These are phyloP conservation scores for Ascochyta fabae DNA, from an alignment of 2,329 filamentous ascomycete species.

Conservation along the genomic window DNA sequence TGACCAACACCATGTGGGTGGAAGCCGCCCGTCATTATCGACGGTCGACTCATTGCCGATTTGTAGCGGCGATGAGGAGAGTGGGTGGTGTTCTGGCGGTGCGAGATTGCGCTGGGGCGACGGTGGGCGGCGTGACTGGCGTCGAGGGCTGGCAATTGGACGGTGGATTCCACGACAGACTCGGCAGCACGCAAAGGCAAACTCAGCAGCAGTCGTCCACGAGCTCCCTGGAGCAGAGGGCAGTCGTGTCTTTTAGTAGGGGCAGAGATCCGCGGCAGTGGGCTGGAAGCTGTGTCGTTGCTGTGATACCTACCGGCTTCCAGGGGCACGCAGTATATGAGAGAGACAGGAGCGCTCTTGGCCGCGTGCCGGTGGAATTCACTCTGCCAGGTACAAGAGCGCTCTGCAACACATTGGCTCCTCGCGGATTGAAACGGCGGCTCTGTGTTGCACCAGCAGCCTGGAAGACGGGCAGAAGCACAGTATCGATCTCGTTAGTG, in stretches of 20 bases:
- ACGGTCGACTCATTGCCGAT: slow-evolving; percentile 39
- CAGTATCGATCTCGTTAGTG: slow-evolving; percentile 46
- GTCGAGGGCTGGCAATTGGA: slow-evolving; percentile 36
- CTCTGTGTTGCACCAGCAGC: slow-evolving; percentile 46
- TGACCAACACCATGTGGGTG: slow-evolving; percentile 24
- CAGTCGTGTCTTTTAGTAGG: slow-evolving; percentile 48
- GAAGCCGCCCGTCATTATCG: slow-evolving; percentile 38
- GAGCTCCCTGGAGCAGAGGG: slow-evolving; percentile 42
- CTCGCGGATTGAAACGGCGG: slow-evolving; percentile 48
- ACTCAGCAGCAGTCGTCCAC: slow-evolving; percentile 37
- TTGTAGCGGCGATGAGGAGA: slow-evolving; percentile 5
- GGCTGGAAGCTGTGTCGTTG: slow-evolving; percentile 48
- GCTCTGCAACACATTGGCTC: slow-evolving; percentile 46
- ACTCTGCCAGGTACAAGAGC: slow-evolving; percentile 49
- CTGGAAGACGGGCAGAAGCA: slow-evolving; percentile 34
- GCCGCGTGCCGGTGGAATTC: slow-evolving; percentile 42
- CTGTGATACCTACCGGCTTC: slow-evolving; percentile 45
- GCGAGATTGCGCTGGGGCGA: slow-evolving; percentile 19
- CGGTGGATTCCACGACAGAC: slow-evolving; percentile 43
- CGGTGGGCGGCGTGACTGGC: slow-evolving; percentile 34
- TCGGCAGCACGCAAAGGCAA: slow-evolving; percentile 30
- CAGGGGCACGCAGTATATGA: slow-evolving; percentile 51
- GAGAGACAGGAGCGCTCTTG: slow-evolving; percentile 42
- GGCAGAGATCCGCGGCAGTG: slow-evolving; percentile 41
- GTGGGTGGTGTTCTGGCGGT: slow-evolving; percentile 9